Evolutionary conservation across 2,329 filamentous ascomycete genomes (phyloP).

Genomic region (Cladorrhinum sp.): DNA sequence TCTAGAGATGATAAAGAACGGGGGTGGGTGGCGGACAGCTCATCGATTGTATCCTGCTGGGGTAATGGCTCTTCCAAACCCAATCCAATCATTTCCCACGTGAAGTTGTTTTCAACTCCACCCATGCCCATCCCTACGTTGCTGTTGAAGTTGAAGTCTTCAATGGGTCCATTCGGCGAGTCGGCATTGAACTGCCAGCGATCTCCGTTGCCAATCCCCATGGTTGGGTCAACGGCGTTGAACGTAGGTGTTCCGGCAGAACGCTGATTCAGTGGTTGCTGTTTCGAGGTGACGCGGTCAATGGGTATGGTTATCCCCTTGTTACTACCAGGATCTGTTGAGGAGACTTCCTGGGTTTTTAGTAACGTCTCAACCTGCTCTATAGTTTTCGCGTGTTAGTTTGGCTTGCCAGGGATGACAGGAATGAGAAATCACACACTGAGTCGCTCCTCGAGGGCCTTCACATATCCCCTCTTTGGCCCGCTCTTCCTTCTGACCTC

Average conservation of each 20-base stretch:
- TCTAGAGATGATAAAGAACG: neutral
- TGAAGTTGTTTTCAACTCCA: slow-evolving; percentile 56
- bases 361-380: slow-evolving; percentile 91
- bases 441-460: slow-evolving; percentile 86
- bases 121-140: slow-evolving; percentile 50
- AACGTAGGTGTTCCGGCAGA: slow-evolving; percentile 38
- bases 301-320: slow-evolving; percentile 35
- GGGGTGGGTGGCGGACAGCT: slow-evolving; percentile 59
- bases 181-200: slow-evolving; percentile 55
- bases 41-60: slow-evolving; percentile 66
- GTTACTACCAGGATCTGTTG: slow-evolving; percentile 36
- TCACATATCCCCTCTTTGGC: slow-evolving; percentile 91
- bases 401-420: neutral
- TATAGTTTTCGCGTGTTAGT: slow-evolving; percentile 38
- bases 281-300: slow-evolving; percentile 30
- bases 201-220: slow-evolving; percentile 49
- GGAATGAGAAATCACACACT: slow-evolving; percentile 55
- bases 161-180: slow-evolving; percentile 47
- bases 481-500: slow-evolving; percentile 92
- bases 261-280: slow-evolving; percentile 28
- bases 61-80: slow-evolving; percentile 59
- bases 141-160: slow-evolving; percentile 58
- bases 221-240: slow-evolving; percentile 43
- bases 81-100: slow-evolving; percentile 73
- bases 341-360: slow-evolving; percentile 67